Conservation (phyloP, 2,329 filamentous ascomycete species). For the Penicillium sp. region DNA sequence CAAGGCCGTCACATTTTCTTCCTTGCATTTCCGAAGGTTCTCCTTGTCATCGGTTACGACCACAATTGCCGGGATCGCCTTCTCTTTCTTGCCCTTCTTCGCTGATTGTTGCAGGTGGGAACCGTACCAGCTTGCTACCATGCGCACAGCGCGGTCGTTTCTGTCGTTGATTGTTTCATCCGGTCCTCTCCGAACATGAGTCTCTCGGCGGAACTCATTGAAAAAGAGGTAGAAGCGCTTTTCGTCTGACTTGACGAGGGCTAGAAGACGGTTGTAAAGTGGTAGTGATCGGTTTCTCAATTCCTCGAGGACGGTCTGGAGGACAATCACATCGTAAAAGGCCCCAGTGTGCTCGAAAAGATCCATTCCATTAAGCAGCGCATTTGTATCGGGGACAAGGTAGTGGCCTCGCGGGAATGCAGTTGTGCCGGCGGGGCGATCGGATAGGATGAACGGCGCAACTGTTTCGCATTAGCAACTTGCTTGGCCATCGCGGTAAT, state of each 20-base stretch:
- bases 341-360: slow-evolving; percentile 87
- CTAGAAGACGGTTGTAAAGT: slow-evolving; percentile 88
- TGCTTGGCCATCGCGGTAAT: background rate
- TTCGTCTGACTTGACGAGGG: slow-evolving; percentile 88
- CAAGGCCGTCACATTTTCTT: slow-evolving; percentile 65
- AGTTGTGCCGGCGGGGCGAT: slow-evolving; percentile 79
- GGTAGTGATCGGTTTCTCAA: slow-evolving; percentile 89
- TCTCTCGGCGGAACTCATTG: slow-evolving; percentile 95
- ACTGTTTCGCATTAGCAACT: slow-evolving; percentile 49
- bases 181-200: slow-evolving; percentile 69
- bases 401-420: slow-evolving; percentile 86
- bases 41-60: slow-evolving; percentile 93
- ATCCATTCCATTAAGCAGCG: slow-evolving; percentile 92
- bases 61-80: slow-evolving; percentile 70
- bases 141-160: slow-evolving; percentile 87
- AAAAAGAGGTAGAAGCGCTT: slow-evolving; percentile 99
- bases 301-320: slow-evolving; percentile 96
- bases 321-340: slow-evolving; percentile 93
- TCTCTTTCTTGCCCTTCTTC: slow-evolving; percentile 53
- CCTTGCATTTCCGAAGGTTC: slow-evolving; percentile 77
- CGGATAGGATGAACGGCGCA: slow-evolving; percentile 81
- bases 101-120: slow-evolving; percentile 68
- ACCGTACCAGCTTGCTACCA: slow-evolving; percentile 84
- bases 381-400: slow-evolving; percentile 93
- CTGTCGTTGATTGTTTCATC: slow-evolving; percentile 93